Conservation (phyloP, 1,284 basidiomycete species). For the Ustilago tritici region DNA sequence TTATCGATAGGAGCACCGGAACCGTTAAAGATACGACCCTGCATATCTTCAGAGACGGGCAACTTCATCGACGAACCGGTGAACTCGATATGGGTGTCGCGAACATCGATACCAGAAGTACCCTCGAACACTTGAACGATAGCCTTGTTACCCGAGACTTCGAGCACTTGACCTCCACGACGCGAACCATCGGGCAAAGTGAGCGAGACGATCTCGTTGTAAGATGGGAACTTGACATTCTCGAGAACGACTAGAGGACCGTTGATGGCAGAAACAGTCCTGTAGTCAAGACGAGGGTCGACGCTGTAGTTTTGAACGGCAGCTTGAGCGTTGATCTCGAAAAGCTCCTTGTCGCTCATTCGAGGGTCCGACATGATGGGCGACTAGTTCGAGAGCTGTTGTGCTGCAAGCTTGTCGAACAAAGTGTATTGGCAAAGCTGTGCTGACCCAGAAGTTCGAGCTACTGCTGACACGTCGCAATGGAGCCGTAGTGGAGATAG, state of each 20-base stretch:
- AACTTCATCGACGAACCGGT: conserved; percentile 98
- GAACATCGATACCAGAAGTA: conserved; percentile 96
- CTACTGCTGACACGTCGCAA: too few relatives aligned
- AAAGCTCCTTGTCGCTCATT: conserved; percentile 78
- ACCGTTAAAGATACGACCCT: conserved; percentile 99
- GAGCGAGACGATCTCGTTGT: conserved; percentile 98
- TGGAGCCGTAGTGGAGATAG: too few relatives aligned
- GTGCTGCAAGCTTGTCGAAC: background rate
- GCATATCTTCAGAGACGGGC: conserved; percentile 99
- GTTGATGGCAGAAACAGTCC: conserved; percentile 95
- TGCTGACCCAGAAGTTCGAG: too few relatives aligned
- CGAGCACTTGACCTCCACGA: conserved; percentile 96
- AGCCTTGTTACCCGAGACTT: conserved; percentile 98
- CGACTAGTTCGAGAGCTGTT: background rate
- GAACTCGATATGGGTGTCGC: conserved; percentile 96
- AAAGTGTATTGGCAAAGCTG: background rate
- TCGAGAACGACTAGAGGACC: conserved; percentile 92
- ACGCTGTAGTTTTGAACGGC: conserved; percentile 75
- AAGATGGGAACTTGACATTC: conserved; percentile 99
- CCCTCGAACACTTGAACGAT: conserved; percentile 99
- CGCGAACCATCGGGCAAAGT: conserved; percentile 95
- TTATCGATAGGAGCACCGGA: conserved; percentile 98
- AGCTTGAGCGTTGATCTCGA: conserved; percentile 85
- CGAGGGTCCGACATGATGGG: conserved; percentile 68
- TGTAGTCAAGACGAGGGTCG: conserved; percentile 92